phyloP scores from a whole-genome alignment of 805 yeast genomes.

The Osmozyma mogii region DNA sequence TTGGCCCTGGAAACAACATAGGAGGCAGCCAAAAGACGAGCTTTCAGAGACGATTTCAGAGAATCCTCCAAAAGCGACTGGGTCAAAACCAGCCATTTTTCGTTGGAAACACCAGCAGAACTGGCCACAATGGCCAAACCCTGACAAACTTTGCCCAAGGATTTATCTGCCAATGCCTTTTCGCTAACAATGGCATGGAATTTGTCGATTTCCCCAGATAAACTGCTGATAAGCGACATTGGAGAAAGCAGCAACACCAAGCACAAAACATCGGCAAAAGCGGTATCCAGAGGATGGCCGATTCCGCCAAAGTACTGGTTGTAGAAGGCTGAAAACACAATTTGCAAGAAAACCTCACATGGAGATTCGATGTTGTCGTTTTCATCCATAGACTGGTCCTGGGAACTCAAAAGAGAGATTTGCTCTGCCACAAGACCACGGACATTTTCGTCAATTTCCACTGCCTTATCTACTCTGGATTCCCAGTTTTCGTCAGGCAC shows the following conservation, averaged over 20 bases:
- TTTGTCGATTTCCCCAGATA: constrained; percentile 11
- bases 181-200: constrained; percentile 20
- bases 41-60: too few species aligned
- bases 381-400: constrained; percentile 12
- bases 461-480: constrained; percentile 57
- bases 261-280: constrained; percentile 31
- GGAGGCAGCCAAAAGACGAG: constrained; percentile 27
- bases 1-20: constrained; percentile 43
- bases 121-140: constrained; percentile 43
- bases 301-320: constrained; percentile 13
- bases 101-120: constrained; percentile 21
- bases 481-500: constrained; percentile 71
- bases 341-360: constrained; percentile 18
- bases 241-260: constrained; percentile 26
- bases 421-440: constrained; percentile 17
- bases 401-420: constrained; percentile 10
- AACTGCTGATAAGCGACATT: constrained; percentile 14
- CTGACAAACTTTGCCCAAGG: constrained; percentile 30
- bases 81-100: too few species aligned
- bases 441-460: constrained; percentile 53
- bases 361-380: constrained; percentile 9
- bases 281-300: constrained; percentile 13
- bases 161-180: constrained; percentile 14
- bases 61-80: too few species aligned
- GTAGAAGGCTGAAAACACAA: constrained; percentile 30